Evolutionary conservation across 73 alveolate species (phyloP).

Genomic region (Stentor coeruleus): DNA sequence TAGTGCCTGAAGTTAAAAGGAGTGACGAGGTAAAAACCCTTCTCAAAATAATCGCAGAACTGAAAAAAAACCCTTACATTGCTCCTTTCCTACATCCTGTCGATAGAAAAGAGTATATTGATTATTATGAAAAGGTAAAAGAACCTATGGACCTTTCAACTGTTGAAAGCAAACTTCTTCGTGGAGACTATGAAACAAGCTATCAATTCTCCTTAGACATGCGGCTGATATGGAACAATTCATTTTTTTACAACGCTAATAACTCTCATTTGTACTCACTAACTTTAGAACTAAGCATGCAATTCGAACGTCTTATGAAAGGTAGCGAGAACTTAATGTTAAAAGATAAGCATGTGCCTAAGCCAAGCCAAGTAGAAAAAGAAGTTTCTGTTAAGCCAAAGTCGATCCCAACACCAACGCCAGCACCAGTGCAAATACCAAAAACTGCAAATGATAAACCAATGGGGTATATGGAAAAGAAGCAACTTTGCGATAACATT

Average conservation of each 20-base stretch:
- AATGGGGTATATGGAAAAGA: background rate
- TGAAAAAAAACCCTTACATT: conserved; percentile 8
- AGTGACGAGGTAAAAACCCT: background rate
- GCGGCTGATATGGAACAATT: conserved; percentile 30
- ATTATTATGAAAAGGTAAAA: conserved; percentile 64
- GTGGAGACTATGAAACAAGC: conserved; percentile 19
- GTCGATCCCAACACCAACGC: background rate
- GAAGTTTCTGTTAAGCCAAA: background rate
- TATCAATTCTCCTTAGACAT: conserved; percentile 29
- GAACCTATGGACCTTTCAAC: conserved; percentile 76
- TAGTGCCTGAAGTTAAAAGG: background rate
- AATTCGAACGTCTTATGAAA: conserved; percentile 2
- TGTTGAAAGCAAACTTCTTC: conserved; percentile 53
- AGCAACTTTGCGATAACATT: background rate
- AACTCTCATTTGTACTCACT: conserved; percentile 10
- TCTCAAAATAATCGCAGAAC: background rate
- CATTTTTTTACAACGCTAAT: conserved; percentile 28
- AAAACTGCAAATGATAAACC: too few relatives aligned
- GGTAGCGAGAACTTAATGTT: conserved; percentile 18
- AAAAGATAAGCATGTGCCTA: background rate
- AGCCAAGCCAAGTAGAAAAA: background rate
- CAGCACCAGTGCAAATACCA: too few relatives aligned
- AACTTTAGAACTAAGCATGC: conserved; percentile 27
- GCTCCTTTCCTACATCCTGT: conserved; percentile 36
- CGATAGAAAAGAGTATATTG: conserved; percentile 46